Percentiles rank a stretch among this genome's conserved stretches.
phyloP scores from a whole-genome alignment of 2,329 filamentous ascomycete species.

The Hymenoscyphus scutula region DNA sequence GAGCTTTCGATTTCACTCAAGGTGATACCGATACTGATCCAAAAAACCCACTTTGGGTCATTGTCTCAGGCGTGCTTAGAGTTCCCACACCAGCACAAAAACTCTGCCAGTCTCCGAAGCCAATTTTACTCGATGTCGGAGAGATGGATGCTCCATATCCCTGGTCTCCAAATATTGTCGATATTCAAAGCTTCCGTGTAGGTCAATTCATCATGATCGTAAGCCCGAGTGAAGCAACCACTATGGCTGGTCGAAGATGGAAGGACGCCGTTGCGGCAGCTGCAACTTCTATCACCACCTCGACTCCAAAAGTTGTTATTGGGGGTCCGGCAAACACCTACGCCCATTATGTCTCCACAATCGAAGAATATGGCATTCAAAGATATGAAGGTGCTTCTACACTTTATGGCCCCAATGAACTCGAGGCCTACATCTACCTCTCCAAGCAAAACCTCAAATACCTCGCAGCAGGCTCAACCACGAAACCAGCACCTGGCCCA shows the following conservation, averaged over 20 bases:
- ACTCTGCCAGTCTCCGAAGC: constrained; percentile 68
- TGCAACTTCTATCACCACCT: constrained; percentile 24
- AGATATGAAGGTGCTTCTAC: constrained; percentile 95
- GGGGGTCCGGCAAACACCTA: constrained; percentile 91
- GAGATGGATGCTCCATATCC: constrained; percentile 71
- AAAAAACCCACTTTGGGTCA: constrained; percentile 65
- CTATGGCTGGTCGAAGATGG: constrained; percentile 90
- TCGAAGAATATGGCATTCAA: constrained; percentile 79
- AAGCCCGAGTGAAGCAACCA: constrained; percentile 81
- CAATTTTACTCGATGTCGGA: constrained; percentile 83
- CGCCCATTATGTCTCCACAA: constrained; percentile 71
- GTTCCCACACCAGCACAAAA: constrained; percentile 55
- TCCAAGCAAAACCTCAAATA: constrained; percentile 71
- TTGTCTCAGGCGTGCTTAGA: constrained; percentile 70
- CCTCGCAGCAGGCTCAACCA: constrained; percentile 50
- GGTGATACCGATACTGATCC: constrained; percentile 68
- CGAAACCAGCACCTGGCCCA: constrained; percentile 53
- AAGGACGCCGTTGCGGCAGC: constrained; percentile 57
- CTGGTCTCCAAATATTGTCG: constrained; percentile 89
- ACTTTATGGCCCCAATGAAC: constrained; percentile 77
- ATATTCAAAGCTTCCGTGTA: constrained; percentile 80
- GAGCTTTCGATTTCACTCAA: constrained; percentile 89
- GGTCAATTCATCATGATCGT: constrained; percentile 83
- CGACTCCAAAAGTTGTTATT: constrained; percentile 71
- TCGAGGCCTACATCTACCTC: constrained; percentile 84